Base-by-base conservation (phyloP, 2,329 filamentous ascomycete genomes). In the Colletotrichum destructivum region DNA sequence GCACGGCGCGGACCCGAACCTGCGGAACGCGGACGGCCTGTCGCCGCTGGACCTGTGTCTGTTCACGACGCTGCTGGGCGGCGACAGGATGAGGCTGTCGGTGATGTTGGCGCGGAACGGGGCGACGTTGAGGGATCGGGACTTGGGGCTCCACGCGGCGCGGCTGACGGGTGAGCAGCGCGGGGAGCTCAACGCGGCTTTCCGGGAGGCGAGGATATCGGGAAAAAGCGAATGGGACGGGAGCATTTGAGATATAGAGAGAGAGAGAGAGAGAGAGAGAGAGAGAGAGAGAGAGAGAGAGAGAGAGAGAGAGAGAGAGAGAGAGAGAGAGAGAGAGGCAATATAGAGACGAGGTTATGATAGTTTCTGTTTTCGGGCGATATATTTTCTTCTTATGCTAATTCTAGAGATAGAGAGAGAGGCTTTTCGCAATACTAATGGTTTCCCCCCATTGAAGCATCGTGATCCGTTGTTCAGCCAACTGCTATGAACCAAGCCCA, bases 1-100 rank as follows among this genome's bases (percentile, higher is more conserved):
- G 55, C 62, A 76, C 23, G 81, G 80, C 2, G 80, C 80, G 0
- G 76, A 82, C 47, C 69, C 78, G 0, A 81, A 82, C 13, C 65
- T 74, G 3, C 65, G 73, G 15, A 72, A 72, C 4, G 18, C 38
- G 4, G 57, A 42, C 2, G 46, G 59, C 9, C 16, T 51, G 7
- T 72, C 69, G 2, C 52, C 65, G 12, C 9, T 72, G 12, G 69
- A 72, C 23, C 42, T 72, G 2, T 72, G 69, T n/a, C 15, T 72
- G 13, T 40, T 46, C 11, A 64, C 66, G 4, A 47, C 54, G n/a
- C 51, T 51, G 21, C 11, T 69, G 12, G 62, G 52, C 3, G 18
- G 44, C 3, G 69, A 64, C 18, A 72, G 62, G 26, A 40, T 72
- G 16, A 54, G 42, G 21, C 38, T 72, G 0, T 62, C 60, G 2